Base-by-base conservation (phyloP, 495 filamentous ascomycete genomes). In the Neurospora terricola region DNA sequence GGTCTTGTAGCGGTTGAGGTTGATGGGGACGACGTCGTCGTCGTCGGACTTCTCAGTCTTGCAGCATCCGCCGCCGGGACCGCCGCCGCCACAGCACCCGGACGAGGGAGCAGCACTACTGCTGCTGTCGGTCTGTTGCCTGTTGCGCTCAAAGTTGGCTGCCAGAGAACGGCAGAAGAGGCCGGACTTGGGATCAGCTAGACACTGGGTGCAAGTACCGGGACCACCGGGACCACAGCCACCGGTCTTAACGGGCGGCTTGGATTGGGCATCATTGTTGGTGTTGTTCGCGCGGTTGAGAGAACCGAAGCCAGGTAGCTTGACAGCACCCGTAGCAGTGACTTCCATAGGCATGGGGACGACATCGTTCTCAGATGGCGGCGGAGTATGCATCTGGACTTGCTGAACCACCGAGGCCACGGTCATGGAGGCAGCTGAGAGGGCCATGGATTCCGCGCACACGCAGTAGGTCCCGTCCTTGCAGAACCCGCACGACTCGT, bases 81-180 rank as follows among this genome's bases (percentile, higher is more conserved):
- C 89, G 21, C 86, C 86, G 39, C 84, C 84, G 14, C 54, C 54
- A 7, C 54, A 62, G 14, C 54, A 62, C 0, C 54, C 54, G 3
- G 54, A 62, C 0, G 54, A 27, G 27, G 54, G 54, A 48, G 79
- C 79, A 72, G 79, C 80, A 73, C 82, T 83, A 76, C 83, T 84
- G 80, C 86, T 70, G 66, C 71, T 70, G 66, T 30, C 76, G 6
- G 71, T 72, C 37, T 75, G 76, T 62, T 62, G 54, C 54, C 27
- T 34, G 69, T 81, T 80, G 62, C 82, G 79, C 75, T 84, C 78
- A 78, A 88, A 81, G 81, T 84, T 88, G 74, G 91, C 91, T 72
- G 93, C 93, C 23, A 96, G 87, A 40, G 90, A 92, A 76, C 92
- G 92, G 83, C 93, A 97, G 85, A 97, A 97, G 73, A 94, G 87